Evolutionary conservation across 306 rosid genomes (phyloP).

Genomic region (Rubus parviflorus): DNA sequence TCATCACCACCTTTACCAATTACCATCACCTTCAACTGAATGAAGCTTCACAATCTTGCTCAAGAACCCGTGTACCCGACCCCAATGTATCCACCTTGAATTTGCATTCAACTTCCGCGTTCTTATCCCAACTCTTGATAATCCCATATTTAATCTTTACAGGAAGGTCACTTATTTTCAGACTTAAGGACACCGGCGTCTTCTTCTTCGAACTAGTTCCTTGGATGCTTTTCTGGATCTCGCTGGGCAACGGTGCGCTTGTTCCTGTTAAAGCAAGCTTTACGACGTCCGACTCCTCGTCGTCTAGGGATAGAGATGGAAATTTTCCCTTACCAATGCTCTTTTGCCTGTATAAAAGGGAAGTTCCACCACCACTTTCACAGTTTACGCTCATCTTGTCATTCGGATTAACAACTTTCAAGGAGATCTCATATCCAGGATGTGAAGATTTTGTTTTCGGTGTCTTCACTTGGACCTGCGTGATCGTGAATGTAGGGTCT

Average conservation of each 20-base stretch:
- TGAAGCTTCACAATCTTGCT: constrained; percentile 30
- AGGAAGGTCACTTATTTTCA: constrained; percentile 32
- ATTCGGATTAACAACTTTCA: constrained; percentile 40
- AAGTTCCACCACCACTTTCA: background rate
- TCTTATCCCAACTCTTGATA: constrained; percentile 30
- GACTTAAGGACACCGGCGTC: background rate
- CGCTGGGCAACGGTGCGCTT: constrained; percentile 1
- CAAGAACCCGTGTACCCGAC: constrained; percentile 12
- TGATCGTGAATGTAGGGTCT: constrained; percentile 38
- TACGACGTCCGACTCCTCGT: background rate
- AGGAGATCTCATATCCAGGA: constrained; percentile 24
- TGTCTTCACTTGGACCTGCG: background rate
- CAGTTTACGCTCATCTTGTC: constrained; percentile 15
- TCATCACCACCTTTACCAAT: constrained; percentile 2
- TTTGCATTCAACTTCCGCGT: constrained; percentile 35
- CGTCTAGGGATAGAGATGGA: constrained; percentile 27
- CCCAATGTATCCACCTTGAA: constrained; percentile 29
- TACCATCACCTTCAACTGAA: constrained; percentile 7
- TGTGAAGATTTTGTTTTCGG: background rate
- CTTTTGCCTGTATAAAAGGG: background rate
- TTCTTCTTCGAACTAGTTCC: constrained; percentile 6
- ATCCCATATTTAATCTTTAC: constrained; percentile 20
- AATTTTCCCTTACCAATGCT: constrained; percentile 39
- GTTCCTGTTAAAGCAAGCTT: constrained; percentile 24
- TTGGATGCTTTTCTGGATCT: constrained; percentile 16